phyloP scores from a whole-genome alignment of 2,329 filamentous ascomycete genomes.

The Rhynchosporium secalis region DNA sequence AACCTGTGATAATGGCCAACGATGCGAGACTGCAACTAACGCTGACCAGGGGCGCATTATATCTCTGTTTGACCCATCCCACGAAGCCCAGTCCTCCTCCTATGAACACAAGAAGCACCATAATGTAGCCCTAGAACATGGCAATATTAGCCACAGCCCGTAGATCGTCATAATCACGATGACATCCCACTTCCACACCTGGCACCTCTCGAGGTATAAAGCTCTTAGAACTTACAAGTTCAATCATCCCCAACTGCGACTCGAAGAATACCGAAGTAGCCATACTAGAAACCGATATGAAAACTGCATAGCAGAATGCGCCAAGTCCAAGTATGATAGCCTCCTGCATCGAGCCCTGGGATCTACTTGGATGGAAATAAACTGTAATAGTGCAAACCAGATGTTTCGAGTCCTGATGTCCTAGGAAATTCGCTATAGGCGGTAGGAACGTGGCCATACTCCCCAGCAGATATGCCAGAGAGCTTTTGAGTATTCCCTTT shows the following conservation, averaged over 20 bases:
- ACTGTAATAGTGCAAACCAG: constrained; percentile 91
- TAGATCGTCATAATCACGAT: background rate
- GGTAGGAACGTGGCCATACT: constrained; percentile 84
- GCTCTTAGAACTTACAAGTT: constrained; percentile 45
- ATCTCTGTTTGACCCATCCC: constrained; percentile 80
- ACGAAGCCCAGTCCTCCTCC: constrained; percentile 85
- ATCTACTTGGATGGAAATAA: constrained; percentile 89
- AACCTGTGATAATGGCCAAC: constrained; percentile 75
- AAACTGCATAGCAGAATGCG: constrained; percentile 75
- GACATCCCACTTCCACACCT: background rate
- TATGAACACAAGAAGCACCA: constrained; percentile 81
- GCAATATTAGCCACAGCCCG: background rate
- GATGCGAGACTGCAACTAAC: constrained; percentile 84
- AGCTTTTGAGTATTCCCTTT: constrained; percentile 84
- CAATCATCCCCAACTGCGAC: constrained; percentile 61
- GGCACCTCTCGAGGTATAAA: background rate
- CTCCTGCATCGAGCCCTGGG: constrained; percentile 86
- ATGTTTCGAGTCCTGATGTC: constrained; percentile 87
- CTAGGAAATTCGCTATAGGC: constrained; percentile 70
- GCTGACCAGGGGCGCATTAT: constrained; percentile 78
- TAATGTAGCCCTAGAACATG: constrained; percentile 58
- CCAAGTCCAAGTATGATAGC: constrained; percentile 74
- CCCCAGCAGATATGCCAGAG: constrained; percentile 82
- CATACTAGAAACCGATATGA: constrained; percentile 83
- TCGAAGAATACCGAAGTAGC: constrained; percentile 80